Percentiles rank a stretch among this genome's conserved stretches.
Conservation (phyloP, 345 rosid genomes). For the Triadica sebifera region DNA sequence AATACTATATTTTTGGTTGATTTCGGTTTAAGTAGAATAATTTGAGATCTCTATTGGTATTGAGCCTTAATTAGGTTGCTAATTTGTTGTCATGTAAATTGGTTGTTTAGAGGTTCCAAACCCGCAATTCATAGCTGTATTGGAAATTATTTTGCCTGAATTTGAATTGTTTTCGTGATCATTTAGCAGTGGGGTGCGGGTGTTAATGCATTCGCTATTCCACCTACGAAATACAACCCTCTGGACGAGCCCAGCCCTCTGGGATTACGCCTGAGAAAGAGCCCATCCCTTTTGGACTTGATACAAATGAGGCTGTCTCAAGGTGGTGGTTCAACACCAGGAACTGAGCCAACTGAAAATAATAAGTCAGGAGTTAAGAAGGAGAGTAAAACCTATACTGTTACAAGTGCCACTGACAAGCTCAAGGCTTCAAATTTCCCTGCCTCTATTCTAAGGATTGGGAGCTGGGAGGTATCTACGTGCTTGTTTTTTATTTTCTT, state of each 20-base stretch:
- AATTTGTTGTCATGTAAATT: neutral
- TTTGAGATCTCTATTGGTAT: neutral
- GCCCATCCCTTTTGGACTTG: slow-evolving; percentile 90
- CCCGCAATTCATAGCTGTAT: neutral
- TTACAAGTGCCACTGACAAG: slow-evolving; percentile 52
- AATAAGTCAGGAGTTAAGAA: slow-evolving; percentile 40
- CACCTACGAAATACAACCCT: slow-evolving; percentile 68
- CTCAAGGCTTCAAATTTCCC: slow-evolving; percentile 97
- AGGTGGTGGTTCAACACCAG: slow-evolving; percentile 34
- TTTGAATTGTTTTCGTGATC: slow-evolving; percentile 8
- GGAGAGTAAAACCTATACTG: slow-evolving; percentile 40
- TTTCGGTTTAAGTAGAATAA: neutral
- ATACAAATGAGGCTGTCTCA: slow-evolving; percentile 88
- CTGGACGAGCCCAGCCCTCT: slow-evolving; percentile 96
- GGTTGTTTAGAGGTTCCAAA: neutral
- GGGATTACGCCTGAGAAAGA: slow-evolving; percentile 87
- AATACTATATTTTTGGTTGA: neutral
- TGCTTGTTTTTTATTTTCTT: neutral
- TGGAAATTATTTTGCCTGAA: neutral
- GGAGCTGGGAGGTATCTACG: slow-evolving; percentile 80
- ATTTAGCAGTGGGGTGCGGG: slow-evolving; percentile 57
- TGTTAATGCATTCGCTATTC: slow-evolving; percentile 47
- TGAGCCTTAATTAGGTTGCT: neutral
- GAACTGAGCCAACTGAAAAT: slow-evolving; percentile 27
- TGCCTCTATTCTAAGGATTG: slow-evolving; percentile 74